phyloP scores from a whole-genome alignment of 148 eudicot species.

The Oxyria digyna region DNA sequence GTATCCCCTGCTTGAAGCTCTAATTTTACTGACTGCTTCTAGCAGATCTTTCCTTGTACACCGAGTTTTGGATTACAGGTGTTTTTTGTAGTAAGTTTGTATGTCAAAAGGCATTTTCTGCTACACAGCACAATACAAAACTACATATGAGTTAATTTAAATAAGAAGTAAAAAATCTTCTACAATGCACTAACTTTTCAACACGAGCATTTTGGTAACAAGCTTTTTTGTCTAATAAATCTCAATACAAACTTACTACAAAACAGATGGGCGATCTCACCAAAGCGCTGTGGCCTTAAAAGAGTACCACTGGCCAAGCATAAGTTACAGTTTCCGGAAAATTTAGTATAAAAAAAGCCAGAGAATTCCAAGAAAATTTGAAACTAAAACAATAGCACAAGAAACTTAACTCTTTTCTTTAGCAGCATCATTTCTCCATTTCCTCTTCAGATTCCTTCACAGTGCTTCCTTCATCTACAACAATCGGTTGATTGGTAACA shows the following conservation, averaged over 20 bases:
- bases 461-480: not conserved
- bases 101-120: not conserved
- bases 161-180: not conserved
- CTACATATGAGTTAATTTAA: no score
- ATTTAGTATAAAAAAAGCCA: not conserved
- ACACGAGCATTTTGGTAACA: not conserved
- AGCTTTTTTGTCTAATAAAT: not conserved
- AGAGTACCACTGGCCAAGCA: not conserved
- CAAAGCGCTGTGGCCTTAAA: not conserved
- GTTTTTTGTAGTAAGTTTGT: not conserved
- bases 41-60: not conserved
- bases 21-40: not conserved
- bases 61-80: not conserved
- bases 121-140: no score
- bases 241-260: constrained; percentile 1
- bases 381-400: not conserved
- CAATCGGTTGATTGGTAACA: not conserved
- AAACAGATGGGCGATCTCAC: not conserved
- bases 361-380: not conserved
- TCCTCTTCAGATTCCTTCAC: constrained; percentile 2
- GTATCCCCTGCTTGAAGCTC: not conserved
- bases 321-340: not conserved
- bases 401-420: not conserved
- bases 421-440: constrained; percentile 3
- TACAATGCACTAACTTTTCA: not conserved